Evolutionary conservation across 306 rosid genomes (phyloP), one percentile per base, ranked within the genome.

Genomic region (Cyclanthera cordifolia): DNA sequence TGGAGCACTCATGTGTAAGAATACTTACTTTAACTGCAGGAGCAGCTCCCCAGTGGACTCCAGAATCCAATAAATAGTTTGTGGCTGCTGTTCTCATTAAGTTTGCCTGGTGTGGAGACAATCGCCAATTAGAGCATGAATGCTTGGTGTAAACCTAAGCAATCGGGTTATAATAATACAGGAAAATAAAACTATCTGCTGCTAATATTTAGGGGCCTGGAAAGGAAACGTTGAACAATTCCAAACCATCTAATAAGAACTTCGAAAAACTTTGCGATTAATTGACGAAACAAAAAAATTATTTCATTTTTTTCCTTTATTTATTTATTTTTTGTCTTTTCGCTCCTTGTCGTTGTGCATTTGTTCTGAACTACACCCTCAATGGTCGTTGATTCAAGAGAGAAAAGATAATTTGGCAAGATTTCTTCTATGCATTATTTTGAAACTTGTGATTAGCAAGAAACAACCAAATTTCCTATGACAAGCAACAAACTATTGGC

Each of bases 31-130:
- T 94, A 63, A 90, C 86, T 72, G 95, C 88, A 69, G 99, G 95
- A 45, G 97, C 96, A 64, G 96, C 87, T 75, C 99, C 97, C 99
- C 99, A 94, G 47, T 83, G 91, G 79, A 94, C 75, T 52, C 99
- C 91, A 70, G 99, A 86, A 78, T 88, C 90, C 85, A 94, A 73
- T 77, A 94, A 75, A 83, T 90, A 94, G 82, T 87, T 90, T 53
- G 69, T 79, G 50, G 97, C 97, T 60, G 99, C 90, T 45, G 86
- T 84, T 83, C 97, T 90, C 79, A 88, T 90, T 79, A 83, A 75
- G 77, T 86, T 94, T 67, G 97, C 99, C 99, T 94, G 84, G 72
- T 67, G 52, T 43, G 70, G 73, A 72, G 70, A 81, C 47, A 83
- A 45, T 41, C 70, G 24, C 9, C 52, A 5, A 45, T 21, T 17